phyloP scores from a whole-genome alignment of 2,329 filamentous ascomycete genomes.

The Didymella glomerata region DNA sequence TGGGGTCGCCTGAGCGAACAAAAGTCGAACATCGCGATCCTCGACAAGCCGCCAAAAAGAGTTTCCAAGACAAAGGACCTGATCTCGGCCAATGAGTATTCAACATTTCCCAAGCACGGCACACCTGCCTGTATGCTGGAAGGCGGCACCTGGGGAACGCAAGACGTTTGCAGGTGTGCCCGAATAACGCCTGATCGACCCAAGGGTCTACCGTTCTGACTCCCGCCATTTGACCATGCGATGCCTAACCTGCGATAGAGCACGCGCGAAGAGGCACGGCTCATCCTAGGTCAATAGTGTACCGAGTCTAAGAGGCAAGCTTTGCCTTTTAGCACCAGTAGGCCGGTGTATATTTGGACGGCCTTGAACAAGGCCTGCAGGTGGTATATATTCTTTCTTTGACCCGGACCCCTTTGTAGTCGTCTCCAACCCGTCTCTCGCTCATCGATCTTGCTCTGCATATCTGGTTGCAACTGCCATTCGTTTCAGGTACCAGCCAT shows the following conservation, averaged over 20 bases:
- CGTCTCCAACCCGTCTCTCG: constrained; percentile 14
- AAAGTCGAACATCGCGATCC: constrained; percentile 16
- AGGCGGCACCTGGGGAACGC: constrained; percentile 3
- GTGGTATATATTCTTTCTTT: constrained; percentile 18
- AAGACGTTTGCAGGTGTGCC: constrained; percentile 12
- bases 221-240: constrained; percentile 22
- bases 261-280: constrained; percentile 20
- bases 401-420: constrained; percentile 14
- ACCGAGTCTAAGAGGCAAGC: constrained; percentile 19
- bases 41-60: constrained; percentile 21
- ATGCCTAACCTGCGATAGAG: constrained; percentile 18
- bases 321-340: constrained; percentile 18
- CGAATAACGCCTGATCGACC: constrained; percentile 19
- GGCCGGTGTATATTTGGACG: constrained; percentile 16
- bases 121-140: constrained; percentile 13
- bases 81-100: constrained; percentile 2
- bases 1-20: constrained; percentile 17
- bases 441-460: constrained; percentile 10
- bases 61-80: constrained; percentile 15
- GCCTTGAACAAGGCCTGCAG: constrained; percentile 6
- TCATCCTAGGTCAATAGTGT: constrained; percentile 21
- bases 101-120: constrained; percentile 4
- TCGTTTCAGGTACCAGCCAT: constrained; percentile 18
- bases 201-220: constrained; percentile 16
- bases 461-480: constrained; percentile 15